A percentile compares a stretch with the other conserved stretches of the same genome.
These are phyloP conservation scores for Corymbia citriodora DNA, from an alignment of 441 rosid genomes.

Conservation along the genomic window DNA sequence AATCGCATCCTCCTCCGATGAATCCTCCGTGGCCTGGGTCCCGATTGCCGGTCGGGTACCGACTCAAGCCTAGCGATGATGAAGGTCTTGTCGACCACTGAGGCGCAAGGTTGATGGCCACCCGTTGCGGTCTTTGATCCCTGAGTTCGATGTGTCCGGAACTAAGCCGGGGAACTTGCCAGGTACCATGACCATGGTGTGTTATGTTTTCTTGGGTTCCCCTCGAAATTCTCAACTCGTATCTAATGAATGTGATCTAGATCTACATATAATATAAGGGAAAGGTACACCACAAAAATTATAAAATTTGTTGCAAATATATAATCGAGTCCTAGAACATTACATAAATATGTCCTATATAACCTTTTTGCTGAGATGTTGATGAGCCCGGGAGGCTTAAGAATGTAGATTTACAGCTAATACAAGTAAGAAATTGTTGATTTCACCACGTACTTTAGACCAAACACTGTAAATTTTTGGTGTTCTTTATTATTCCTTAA, in stretches of 20 bases:
- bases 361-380: neutral
- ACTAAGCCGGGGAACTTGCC: neutral
- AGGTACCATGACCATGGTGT: neutral
- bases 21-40: neutral
- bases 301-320: neutral
- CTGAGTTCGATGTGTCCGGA: neutral
- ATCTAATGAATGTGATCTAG: neutral
- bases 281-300: neutral
- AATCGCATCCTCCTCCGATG: neutral
- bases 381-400: neutral
- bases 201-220: neutral
- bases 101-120: neutral
- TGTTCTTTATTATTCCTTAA: neutral
- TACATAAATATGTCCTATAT: neutral
- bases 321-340: neutral
- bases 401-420: neutral
- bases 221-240: neutral
- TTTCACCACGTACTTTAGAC: neutral
- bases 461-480: neutral
- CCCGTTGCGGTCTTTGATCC: neutral
- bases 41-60: neutral
- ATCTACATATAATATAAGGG: neutral
- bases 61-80: neutral
- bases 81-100: neutral
- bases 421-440: neutral